Conservation (phyloP, 2,329 filamentous ascomycete species). For the Calonectria hongkongensis region DNA sequence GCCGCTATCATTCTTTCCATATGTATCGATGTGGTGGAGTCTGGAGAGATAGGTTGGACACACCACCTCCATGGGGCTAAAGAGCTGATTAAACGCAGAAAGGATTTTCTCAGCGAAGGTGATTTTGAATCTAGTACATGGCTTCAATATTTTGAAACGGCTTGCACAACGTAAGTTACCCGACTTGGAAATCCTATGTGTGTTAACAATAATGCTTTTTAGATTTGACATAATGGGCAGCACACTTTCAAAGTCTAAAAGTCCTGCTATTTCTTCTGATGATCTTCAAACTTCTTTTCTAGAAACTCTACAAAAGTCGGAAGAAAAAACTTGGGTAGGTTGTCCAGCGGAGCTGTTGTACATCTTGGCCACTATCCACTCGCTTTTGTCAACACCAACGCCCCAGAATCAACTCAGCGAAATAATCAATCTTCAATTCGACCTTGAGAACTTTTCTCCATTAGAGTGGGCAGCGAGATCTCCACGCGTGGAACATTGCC, state of each 20-base stretch:
- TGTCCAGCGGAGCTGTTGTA: slow-evolving; percentile 39
- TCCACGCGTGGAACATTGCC: slow-evolving; percentile 21
- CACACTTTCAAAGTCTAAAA: slow-evolving; percentile 27
- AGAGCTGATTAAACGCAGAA: slow-evolving; percentile 32
- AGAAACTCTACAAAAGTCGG: slow-evolving; percentile 34
- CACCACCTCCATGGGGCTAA: slow-evolving; percentile 35
- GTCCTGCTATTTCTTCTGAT: neutral
- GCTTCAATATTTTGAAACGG: slow-evolving; percentile 40
- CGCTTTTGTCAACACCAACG: neutral
- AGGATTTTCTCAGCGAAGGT: neutral
- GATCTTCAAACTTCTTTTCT: slow-evolving; percentile 4
- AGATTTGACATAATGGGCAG: slow-evolving; percentile 39
- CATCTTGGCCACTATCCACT: slow-evolving; percentile 26
- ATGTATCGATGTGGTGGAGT: slow-evolving; percentile 40
- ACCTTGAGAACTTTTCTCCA: slow-evolving; percentile 23
- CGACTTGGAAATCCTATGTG: too few relatives aligned
- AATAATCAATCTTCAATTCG: neutral
- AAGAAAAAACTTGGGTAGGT: slow-evolving; percentile 41
- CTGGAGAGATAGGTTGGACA: slow-evolving; percentile 35
- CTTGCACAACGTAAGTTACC: slow-evolving; percentile 36
- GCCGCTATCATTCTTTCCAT: slow-evolving; percentile 37
- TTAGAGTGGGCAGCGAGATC: slow-evolving; percentile 29
- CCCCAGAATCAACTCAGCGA: neutral
- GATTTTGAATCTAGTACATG: slow-evolving; percentile 9
- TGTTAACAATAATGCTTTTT: slow-evolving; percentile 1